Evolutionary conservation across 1,284 basidiomycete genomes (phyloP), one percentile per base, ranked within the genome.

Genomic region (Moesziomyces globuligerus): DNA sequence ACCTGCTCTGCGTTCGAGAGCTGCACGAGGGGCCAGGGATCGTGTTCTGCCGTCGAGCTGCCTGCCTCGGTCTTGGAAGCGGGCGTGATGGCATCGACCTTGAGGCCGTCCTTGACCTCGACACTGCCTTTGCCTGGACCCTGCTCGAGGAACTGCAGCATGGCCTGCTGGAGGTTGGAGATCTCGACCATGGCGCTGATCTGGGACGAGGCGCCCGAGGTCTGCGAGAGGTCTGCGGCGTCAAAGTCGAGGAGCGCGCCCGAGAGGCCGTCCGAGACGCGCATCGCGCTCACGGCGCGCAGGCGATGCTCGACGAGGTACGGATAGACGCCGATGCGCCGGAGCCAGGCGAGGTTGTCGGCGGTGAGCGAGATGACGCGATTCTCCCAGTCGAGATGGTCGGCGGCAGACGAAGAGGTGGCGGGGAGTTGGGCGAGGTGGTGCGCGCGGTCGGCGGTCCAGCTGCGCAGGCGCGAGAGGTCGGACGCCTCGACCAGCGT

Each of bases 91-190:
- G 85, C 85, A 37, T 86, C 85, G 18, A 93, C 91, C 73, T 87
- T 90, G 43, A 87, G 87, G 41, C 87, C 87, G 76, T 92, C 89
- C 13, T 89, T 72, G 3, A 93, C 71, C 36, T 87, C 81, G 41
- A 57, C 60, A 18, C 46, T 44, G 34, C 24, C 83, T 20, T 58
- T 61, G 23, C 61, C 61, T 1, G 68, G 54, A 0, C 67, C 57
- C 15, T 74, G 50, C 41, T 73, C 54, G 18, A 81, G 59, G 36
- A 43, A 71, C 21, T 60, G 61, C 17, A 79, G 64, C 55, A 82
- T 69, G n/a, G 78, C 80, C 52, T 81, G 79, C 47, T 81, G 79
- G 18, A 81, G 51, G 41, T 80, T 82, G 36, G 62, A 61, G 38
- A 81, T 69, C 44, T 82, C 80, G 15, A 82, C 77, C 79, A 81